Conservation (phyloP, 495 filamentous ascomycete genomes). For the Penicillium bialowiezense region DNA sequence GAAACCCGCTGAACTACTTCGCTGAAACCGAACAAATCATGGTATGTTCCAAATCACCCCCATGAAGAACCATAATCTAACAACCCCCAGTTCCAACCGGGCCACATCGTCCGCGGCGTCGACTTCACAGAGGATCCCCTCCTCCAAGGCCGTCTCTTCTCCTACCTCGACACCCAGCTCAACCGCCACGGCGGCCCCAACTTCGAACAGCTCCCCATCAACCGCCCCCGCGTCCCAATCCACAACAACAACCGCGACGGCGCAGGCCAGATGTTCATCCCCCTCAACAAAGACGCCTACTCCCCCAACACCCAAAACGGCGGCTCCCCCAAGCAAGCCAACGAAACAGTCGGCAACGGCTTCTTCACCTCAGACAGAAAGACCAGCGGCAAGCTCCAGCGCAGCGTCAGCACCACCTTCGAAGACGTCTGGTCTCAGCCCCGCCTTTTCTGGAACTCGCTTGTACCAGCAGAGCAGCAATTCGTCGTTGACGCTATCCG, state of each 20-base stretch:
- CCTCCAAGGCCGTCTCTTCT: constrained; percentile 71
- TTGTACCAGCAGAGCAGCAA: constrained; percentile 67
- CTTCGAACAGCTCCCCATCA: constrained; percentile 75
- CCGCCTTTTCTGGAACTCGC: constrained; percentile 74
- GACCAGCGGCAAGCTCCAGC: constrained; percentile 52
- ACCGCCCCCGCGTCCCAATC: constrained; percentile 56
- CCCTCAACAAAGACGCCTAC: constrained; percentile 53
- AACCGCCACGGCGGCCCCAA: constrained; percentile 69
- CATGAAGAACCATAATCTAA: constrained; percentile 6
- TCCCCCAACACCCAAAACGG: constrained; percentile 65
- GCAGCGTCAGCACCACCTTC: constrained; percentile 62
- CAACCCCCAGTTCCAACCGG: constrained; percentile 29
- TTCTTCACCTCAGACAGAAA: constrained; percentile 67
- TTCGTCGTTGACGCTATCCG: constrained; percentile 76
- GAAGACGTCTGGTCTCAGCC: constrained; percentile 75
- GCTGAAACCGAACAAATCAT: constrained; percentile 74
- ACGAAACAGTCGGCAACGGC: constrained; percentile 64
- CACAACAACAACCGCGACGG: constrained; percentile 71
- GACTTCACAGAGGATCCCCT: constrained; percentile 74
- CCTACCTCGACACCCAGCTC: constrained; percentile 72
- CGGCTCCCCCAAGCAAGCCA: constrained; percentile 66
- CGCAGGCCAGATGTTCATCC: constrained; percentile 46
- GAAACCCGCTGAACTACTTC: constrained; percentile 74
- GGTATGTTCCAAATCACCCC: constrained; percentile 37
- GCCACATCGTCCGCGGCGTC: constrained; percentile 63